Evolutionary conservation across 148 eudicot genomes (phyloP).

Genomic region (Spergularia marina): DNA sequence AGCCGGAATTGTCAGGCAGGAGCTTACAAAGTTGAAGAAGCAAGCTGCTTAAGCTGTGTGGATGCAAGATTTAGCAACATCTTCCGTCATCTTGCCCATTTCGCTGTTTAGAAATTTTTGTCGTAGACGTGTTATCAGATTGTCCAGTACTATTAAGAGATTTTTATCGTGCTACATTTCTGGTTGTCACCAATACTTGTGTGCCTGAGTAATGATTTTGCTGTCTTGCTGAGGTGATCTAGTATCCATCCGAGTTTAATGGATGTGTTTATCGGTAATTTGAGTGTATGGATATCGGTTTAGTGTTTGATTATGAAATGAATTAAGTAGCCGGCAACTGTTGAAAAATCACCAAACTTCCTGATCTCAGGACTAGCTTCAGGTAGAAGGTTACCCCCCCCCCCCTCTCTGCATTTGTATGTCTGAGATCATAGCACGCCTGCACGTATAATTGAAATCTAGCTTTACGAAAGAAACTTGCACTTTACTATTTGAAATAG

Average conservation of each 20-base stretch:
- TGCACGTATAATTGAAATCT: too few species aligned
- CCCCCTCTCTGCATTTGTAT: too few species aligned
- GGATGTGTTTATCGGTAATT: not conserved
- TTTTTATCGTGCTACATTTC: conserved; percentile 2
- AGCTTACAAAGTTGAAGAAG: conserved; percentile 61
- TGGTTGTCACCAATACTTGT: conserved; percentile 11
- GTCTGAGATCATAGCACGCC: too few species aligned
- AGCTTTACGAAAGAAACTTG: too few species aligned
- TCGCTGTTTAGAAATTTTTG: conserved; percentile 8
- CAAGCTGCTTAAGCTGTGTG: conserved; percentile 33
- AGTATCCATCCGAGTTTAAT: too few species aligned
- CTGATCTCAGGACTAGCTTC: too few species aligned
- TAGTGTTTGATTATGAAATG: too few species aligned
- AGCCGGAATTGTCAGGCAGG: conserved; percentile 63
- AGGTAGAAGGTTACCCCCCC: too few species aligned
- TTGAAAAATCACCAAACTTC: too few species aligned
- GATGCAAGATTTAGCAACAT: conserved; percentile 23
- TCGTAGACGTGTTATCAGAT: conserved; percentile 7
- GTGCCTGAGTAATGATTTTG: conserved; percentile 13
- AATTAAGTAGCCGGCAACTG: too few species aligned
- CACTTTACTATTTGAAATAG: too few species aligned
- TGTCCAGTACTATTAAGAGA: not conserved
- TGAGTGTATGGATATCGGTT: too few species aligned
- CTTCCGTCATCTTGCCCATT: not conserved
- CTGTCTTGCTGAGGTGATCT: not conserved